These are phyloP conservation scores for Wickerhamomyces sp. DNA, from an alignment of 1,139 yeast species.

Conservation along the genomic window DNA sequence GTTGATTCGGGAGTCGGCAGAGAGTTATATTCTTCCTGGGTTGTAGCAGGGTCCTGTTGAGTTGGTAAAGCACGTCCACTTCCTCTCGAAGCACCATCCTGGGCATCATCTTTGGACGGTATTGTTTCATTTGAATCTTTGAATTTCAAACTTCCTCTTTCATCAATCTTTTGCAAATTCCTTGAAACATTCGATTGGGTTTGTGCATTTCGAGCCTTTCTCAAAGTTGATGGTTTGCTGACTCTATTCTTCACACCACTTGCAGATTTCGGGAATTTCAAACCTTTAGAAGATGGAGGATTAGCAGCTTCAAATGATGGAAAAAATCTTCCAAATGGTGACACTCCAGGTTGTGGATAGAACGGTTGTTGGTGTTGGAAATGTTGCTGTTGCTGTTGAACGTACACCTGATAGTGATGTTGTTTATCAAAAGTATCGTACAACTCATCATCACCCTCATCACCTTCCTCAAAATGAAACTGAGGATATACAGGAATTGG, in stretches of 20 bases:
- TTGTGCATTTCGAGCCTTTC: not conserved
- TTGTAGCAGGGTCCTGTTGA: not conserved
- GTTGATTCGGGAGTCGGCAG: conserved; percentile 25
- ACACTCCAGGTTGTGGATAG: conserved; percentile 18
- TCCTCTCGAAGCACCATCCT: not conserved
- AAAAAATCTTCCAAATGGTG: conserved; percentile 27
- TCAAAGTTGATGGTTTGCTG: conserved; percentile 1
- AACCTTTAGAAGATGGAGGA: conserved; percentile 22
- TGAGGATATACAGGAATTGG: conserved; percentile 9
- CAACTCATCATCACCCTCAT: conserved; percentile 12
- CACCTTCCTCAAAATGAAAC: conserved; percentile 4
- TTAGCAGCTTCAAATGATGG: conserved; percentile 30
- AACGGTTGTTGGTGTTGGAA: conserved; percentile 4
- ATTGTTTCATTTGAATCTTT: not conserved
- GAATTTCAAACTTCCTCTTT: conserved; percentile 1
- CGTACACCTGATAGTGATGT: conserved; percentile 1
- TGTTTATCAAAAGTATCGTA: conserved; percentile 13
- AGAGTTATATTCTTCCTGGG: conserved; percentile 13
- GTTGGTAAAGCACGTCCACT: not conserved
- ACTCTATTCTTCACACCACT: not conserved
- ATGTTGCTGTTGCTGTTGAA: conserved; percentile 5
- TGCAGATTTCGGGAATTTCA: conserved; percentile 11
- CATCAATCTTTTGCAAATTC: not conserved
- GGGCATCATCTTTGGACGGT: no score
- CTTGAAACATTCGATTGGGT: no score